Percentiles rank a stretch among this genome's conserved stretches.
These are phyloP conservation scores for Candida golubevii DNA, from an alignment of 805 yeast genomes.

Conservation along the genomic window DNA sequence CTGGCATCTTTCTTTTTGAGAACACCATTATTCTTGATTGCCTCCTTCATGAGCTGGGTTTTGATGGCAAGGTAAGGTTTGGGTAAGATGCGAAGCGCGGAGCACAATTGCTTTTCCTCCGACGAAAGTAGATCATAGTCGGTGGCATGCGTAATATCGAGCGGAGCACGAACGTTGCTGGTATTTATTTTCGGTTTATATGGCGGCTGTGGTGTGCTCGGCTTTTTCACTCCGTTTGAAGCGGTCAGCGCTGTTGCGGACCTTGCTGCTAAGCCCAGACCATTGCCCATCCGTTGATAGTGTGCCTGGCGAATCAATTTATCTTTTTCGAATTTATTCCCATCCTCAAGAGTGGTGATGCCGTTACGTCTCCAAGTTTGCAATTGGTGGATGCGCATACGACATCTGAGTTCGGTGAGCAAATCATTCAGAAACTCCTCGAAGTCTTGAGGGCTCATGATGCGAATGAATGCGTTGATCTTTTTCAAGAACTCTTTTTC, in stretches of 20 bases:
- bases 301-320: slow-evolving; percentile 63
- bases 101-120: slow-evolving; percentile 86
- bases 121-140: slow-evolving; percentile 78
- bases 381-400: slow-evolving; percentile 79
- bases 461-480: slow-evolving; percentile 74
- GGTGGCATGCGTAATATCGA: slow-evolving; percentile 71
- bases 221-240: slow-evolving; percentile 18
- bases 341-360: slow-evolving; percentile 75
- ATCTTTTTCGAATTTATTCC: slow-evolving; percentile 84
- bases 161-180: slow-evolving; percentile 43
- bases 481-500: slow-evolving; percentile 77
- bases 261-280: slow-evolving; percentile 22
- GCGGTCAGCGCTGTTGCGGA: slow-evolving; percentile 8
- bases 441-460: slow-evolving; percentile 80
- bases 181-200: slow-evolving; percentile 40
- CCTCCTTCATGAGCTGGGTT: slow-evolving; percentile 82
- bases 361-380: slow-evolving; percentile 95
- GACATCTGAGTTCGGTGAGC: slow-evolving; percentile 68
- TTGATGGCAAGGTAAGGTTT: slow-evolving; percentile 93
- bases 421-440: slow-evolving; percentile 69
- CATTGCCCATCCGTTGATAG: slow-evolving; percentile 51
- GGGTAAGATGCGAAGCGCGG: slow-evolving; percentile 79
- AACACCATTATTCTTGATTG: slow-evolving; percentile 78
- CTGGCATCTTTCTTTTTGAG: slow-evolving; percentile 82
- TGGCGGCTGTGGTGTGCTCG: slow-evolving; percentile 36